Evolutionary conservation across 1,284 basidiomycete genomes (phyloP), one percentile per base, ranked within the genome.

Genomic region (Rhodofomes roseus): DNA sequence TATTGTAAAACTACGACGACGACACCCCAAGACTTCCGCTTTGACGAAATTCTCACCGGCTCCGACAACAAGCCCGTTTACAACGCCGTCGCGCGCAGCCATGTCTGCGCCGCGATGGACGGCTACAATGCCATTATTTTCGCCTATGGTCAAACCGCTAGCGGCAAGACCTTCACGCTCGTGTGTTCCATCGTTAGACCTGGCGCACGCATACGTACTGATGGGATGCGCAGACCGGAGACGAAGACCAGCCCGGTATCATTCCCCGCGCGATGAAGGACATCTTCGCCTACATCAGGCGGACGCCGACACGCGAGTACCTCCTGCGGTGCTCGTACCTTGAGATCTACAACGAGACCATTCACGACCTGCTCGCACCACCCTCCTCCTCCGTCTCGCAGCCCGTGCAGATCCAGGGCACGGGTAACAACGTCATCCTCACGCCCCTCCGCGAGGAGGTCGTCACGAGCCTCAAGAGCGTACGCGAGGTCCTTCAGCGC

Each of bases 71-170:
- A 90, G 62, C 84, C 87, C 0, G 82, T 96, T 0, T 99, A 98
- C 73, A 84, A 84, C 36, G 85, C 89, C 4, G 89, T 94, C 1
- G 96, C 94, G 0, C 83, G 87, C 12, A 90, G 90, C 1, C 93
- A 98, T 68, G 93, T 98, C 0, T 84, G 85, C 62, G 92, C 93
- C 20, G 92, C 95, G 12, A 97, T 98, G 93, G 94, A 97, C 55
- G 96, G 96, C 11, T 98, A 88, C 79, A 98, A 99, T 72, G 86
- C 94, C 12, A 93, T 98, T 64, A 86, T 96, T 54, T 97, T 97
- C 68, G 95, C 95, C 0, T 96, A 97, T 64, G 95, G 94, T 1
- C 90, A 93, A 68, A 94, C 92, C 0, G 92, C 91, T 1, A 91
- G 92, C 20, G 95, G 95, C 55, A 98, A 97, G 80, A 97, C 95